Conservation (phyloP, 2,329 filamentous ascomycete species). For the Epichloe bromicola region DNA sequence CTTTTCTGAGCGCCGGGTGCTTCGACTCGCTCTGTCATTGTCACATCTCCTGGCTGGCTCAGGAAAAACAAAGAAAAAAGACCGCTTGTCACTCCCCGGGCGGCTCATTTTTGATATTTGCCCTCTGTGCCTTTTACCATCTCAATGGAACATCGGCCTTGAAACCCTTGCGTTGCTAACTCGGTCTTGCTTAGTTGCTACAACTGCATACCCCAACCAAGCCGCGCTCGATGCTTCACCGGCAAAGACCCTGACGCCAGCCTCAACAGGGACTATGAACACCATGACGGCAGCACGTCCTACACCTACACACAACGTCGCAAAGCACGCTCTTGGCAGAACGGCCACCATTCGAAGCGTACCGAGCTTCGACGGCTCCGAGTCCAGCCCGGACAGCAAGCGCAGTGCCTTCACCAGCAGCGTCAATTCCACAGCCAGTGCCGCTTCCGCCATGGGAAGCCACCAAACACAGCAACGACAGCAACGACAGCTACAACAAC, state of each 20-base stretch:
- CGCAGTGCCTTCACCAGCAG: slow-evolving; percentile 44
- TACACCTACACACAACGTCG: slow-evolving; percentile 13
- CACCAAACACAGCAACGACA: slow-evolving; percentile 8
- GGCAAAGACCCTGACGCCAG: slow-evolving; percentile 22
- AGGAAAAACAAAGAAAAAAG: too few relatives aligned
- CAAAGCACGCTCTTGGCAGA: slow-evolving; percentile 20
- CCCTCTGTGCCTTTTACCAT: too few relatives aligned
- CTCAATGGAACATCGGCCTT: not conserved
- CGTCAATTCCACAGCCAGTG: slow-evolving; percentile 39
- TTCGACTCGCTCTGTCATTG: not conserved
- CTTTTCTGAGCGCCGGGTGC: not conserved
- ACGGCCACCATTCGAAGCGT: slow-evolving; percentile 43
- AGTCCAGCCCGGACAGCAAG: slow-evolving; percentile 32
- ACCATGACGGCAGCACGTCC: slow-evolving; percentile 21
- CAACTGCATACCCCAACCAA: slow-evolving; percentile 6
- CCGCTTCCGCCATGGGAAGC: slow-evolving; percentile 27
- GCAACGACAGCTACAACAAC: not conserved
- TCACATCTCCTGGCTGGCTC: slow-evolving; percentile 9
- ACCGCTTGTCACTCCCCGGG: not conserved
- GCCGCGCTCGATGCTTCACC: slow-evolving; percentile 18
- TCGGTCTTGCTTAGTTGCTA: slow-evolving; percentile 1
- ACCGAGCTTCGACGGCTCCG: slow-evolving; percentile 38
- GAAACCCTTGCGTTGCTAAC: not conserved
- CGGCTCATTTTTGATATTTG: not conserved
- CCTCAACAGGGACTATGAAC: slow-evolving; percentile 27